A percentile compares a stretch with the other conserved stretches of the same genome.
Evolutionary conservation across 345 rosid species (phyloP).

Genomic region (Salix dunnii): DNA sequence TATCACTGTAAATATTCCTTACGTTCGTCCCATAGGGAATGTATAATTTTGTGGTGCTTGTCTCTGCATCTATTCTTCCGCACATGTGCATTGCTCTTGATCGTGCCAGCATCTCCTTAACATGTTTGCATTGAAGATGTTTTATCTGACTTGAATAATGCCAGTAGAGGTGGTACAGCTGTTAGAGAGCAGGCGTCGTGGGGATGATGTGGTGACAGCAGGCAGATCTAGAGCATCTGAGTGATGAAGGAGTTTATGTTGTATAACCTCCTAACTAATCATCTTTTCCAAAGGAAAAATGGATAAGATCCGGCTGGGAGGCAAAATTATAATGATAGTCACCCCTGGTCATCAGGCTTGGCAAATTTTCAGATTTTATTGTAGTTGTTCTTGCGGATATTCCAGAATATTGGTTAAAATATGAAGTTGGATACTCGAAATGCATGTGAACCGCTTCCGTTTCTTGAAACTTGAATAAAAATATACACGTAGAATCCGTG

Average conservation of each 20-base stretch:
- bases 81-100: background rate
- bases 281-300: background rate
- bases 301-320: background rate
- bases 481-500: background rate
- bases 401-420: background rate
- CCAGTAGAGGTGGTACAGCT: background rate
- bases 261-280: background rate
- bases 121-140: background rate
- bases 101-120: background rate
- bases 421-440: too few relatives aligned
- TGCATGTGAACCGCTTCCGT: background rate
- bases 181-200: background rate
- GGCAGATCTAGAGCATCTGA: background rate
- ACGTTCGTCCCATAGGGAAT: slow-evolving; percentile 12
- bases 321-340: background rate
- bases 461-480: background rate
- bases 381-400: background rate
- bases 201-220: background rate
- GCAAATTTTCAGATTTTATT: too few relatives aligned
- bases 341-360: background rate
- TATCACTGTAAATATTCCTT: slow-evolving; percentile 31
- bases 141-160: too few relatives aligned
- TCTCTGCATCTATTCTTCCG: background rate
- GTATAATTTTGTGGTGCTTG: slow-evolving; percentile 11
- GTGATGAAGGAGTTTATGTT: background rate